Evolutionary conservation across 192 early-diverging fungal species (phyloP), one percentile per base, ranked within the genome.

Genomic region (Coemansia erecta): DNA sequence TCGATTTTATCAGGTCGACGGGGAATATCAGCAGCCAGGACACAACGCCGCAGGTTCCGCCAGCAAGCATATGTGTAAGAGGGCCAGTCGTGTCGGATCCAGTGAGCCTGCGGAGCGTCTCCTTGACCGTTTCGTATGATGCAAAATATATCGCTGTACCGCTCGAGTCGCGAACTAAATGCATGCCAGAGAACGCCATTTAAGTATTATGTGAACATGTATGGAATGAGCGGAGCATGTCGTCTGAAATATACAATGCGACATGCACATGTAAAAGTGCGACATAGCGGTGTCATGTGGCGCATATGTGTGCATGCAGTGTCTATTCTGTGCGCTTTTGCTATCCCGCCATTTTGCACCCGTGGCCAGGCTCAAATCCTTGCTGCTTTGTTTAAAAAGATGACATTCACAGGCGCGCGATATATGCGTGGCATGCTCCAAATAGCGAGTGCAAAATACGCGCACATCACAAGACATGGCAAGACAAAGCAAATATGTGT

Each of bases 11-110:
- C 50, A 90, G 65, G 61, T 92, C 90, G 6, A 89, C 75, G 0
- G 90, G 90, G 54, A 92, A 92, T 17, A 90, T 86, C 23, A 90
- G 58, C 26, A 90, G 69, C 89, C 90, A 90, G 6, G 86, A 89
- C 24, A 89, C 62, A 14, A 90, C 86, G 18, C 90, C 90, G 62
- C 88, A 90, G 8, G 84, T 72, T 13, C 89, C 90, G 31, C 90
- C 90, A 2, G 90, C 82, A 53, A 90, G 65, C 64, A 92, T 88
- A 31, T 90, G 88, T 0, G 86, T 85, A 73, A 89, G 70, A 7
- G 85, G 85, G 2, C 86, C 86, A 8, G 86, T 68, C 48, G 66
- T 59, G 33, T 68, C 68, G 1, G 73, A 66, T 9, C 73, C 69
- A 21, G 69, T 76, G 24, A 68, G 22, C 43, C 70, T 66, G 46